phyloP scores from a whole-genome alignment of 2,329 filamentous ascomycete genomes.

The Parascedosporium putredinis region DNA sequence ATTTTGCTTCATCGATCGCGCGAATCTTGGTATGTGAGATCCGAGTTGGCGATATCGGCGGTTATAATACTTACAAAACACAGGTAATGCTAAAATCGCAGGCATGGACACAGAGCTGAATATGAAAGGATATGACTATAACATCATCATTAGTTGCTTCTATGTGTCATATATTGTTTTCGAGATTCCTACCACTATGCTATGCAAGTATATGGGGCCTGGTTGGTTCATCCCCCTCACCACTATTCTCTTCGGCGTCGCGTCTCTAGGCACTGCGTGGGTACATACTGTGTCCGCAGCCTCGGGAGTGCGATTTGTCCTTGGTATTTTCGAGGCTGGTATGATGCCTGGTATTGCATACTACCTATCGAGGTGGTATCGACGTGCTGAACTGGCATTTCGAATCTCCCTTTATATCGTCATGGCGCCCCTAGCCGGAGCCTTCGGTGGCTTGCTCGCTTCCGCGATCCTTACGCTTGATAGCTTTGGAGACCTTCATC shows the following conservation, averaged over 20 bases:
- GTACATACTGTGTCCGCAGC: conserved; percentile 40
- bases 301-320: conserved; percentile 54
- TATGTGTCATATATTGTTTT: conserved; percentile 66
- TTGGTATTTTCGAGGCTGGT: conserved; percentile 62
- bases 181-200: conserved; percentile 58
- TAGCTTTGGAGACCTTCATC: conserved; percentile 42
- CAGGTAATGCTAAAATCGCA: conserved; percentile 58
- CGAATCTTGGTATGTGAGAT: conserved; percentile 52
- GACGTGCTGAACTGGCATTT: conserved; percentile 56
- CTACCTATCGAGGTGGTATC: conserved; percentile 63
- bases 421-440: conserved; percentile 59
- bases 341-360: conserved; percentile 67
- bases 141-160: conserved; percentile 55
- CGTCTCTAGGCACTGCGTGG: conserved; percentile 56
- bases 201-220: conserved; percentile 61
- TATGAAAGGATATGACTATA: conserved; percentile 56
- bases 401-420: conserved; percentile 59
- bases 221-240: conserved; percentile 60
- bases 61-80: conserved; percentile 50
- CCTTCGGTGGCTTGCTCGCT: conserved; percentile 59
- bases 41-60: not conserved
- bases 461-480: conserved; percentile 53
- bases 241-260: conserved; percentile 52
- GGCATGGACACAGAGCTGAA: conserved; percentile 53
- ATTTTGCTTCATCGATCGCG: conserved; percentile 66